Conservation (phyloP, 1,284 basidiomycete genomes). For the Earliella scabrosa region DNA sequence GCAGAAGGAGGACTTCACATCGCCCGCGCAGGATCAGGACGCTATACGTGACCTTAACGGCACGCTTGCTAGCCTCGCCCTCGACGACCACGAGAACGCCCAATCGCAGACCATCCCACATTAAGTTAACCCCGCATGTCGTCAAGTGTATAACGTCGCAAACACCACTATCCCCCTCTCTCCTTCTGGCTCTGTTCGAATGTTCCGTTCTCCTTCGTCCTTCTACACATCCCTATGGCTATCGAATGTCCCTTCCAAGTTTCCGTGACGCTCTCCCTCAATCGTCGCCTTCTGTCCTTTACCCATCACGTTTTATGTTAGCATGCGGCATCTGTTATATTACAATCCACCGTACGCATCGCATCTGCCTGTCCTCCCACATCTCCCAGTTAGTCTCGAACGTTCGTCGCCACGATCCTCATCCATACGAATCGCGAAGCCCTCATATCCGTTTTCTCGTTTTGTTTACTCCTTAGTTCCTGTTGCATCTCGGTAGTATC, state of each 20-base stretch:
- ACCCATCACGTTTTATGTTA: conserved; percentile 29
- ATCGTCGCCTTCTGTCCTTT: conserved; percentile 25
- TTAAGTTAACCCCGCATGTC: conserved; percentile 18
- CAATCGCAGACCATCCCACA: conserved; percentile 26
- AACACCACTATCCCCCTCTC: conserved; percentile 6
- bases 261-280: conserved; percentile 31
- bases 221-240: conserved; percentile 28
- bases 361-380: conserved; percentile 21
- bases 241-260: conserved; percentile 28
- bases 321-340: conserved; percentile 33
- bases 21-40: conserved; percentile 48
- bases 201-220: conserved; percentile 22
- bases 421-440: conserved; percentile 22
- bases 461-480: conserved; percentile 31
- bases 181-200: conserved; percentile 18
- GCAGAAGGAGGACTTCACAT: conserved; percentile 42
- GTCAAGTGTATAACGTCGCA: conserved; percentile 14
- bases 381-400: conserved; percentile 19
- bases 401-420: conserved; percentile 20
- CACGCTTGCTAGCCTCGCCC: conserved; percentile 72
- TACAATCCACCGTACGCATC: conserved; percentile 27
- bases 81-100: conserved; percentile 45
- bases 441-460: conserved; percentile 29
- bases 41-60: conserved; percentile 72
- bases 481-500: conserved; percentile 34